Evolutionary conservation across 2,329 filamentous ascomycete genomes (phyloP).

Genomic region (Juglanconis juglandina): DNA sequence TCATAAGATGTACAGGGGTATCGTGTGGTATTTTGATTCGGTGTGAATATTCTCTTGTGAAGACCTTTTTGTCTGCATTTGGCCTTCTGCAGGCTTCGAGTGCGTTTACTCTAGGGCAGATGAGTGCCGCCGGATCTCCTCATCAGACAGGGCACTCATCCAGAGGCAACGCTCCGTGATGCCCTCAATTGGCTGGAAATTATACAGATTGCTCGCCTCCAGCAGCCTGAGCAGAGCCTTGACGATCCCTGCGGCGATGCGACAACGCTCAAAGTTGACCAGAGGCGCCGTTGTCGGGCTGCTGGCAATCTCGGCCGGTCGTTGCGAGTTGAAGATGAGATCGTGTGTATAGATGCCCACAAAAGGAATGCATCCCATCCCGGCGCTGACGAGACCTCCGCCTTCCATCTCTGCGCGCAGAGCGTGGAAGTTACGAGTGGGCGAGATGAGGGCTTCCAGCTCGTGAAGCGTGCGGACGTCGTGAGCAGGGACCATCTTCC

Average conservation of each 20-base stretch:
- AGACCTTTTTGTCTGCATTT: background rate
- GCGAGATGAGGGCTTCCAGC: slow-evolving; percentile 70
- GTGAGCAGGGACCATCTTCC: slow-evolving; percentile 62
- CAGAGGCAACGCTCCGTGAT: slow-evolving; percentile 80
- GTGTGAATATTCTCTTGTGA: background rate
- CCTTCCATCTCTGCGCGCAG: slow-evolving; percentile 78
- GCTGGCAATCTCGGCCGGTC: slow-evolving; percentile 69
- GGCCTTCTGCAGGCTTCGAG: background rate
- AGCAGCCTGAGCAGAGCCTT: slow-evolving; percentile 77
- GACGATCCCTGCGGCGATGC: slow-evolving; percentile 70
- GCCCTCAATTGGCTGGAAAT: slow-evolving; percentile 71
- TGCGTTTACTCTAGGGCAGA: slow-evolving; percentile 43
- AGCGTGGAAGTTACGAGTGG: slow-evolving; percentile 73
- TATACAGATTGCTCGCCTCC: slow-evolving; percentile 72
- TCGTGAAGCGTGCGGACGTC: slow-evolving; percentile 66
- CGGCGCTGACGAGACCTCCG: slow-evolving; percentile 45
- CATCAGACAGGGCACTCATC: slow-evolving; percentile 73
- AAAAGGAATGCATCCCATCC: slow-evolving; percentile 77
- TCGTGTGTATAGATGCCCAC: slow-evolving; percentile 83
- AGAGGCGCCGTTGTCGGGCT: slow-evolving; percentile 65
- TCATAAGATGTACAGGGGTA: background rate
- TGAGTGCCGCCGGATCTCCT: slow-evolving; percentile 63
- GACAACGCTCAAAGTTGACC: slow-evolving; percentile 80
- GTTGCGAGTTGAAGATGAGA: slow-evolving; percentile 75
- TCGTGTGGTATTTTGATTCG: background rate